A percentile compares a stretch with the other conserved stretches of the same genome.
Conservation (phyloP, 352 stramenopile species). For the Phytopythium boreale region DNA sequence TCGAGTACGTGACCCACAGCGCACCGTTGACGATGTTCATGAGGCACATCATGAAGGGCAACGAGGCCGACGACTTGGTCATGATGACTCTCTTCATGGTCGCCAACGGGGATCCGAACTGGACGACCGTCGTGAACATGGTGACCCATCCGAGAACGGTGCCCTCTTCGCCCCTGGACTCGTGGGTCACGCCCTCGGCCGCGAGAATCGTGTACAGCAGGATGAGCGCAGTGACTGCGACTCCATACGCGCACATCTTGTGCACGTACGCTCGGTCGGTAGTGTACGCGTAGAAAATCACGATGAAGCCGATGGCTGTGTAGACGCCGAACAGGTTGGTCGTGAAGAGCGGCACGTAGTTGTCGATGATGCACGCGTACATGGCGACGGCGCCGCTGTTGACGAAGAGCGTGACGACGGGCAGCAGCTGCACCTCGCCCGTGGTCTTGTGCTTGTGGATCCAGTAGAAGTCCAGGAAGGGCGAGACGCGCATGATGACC, state of each 20-base stretch:
- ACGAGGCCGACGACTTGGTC: slow-evolving; percentile 22
- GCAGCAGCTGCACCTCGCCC: slow-evolving; percentile 11
- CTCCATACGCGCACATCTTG: slow-evolving; percentile 8
- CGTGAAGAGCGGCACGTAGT: slow-evolving; percentile 15
- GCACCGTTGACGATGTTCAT: slow-evolving; percentile 28
- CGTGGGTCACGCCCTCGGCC: slow-evolving; percentile 1
- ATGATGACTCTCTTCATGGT: slow-evolving; percentile 18
- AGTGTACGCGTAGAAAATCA: slow-evolving; percentile 15
- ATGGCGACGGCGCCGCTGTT: slow-evolving; percentile 10
- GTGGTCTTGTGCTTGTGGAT: slow-evolving; percentile 10
- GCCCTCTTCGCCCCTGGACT: slow-evolving; percentile 9
- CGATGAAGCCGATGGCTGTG: slow-evolving; percentile 7
- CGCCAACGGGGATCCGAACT: slow-evolving; percentile 29
- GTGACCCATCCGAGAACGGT: slow-evolving; percentile 20
- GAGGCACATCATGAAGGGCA: slow-evolving; percentile 28
- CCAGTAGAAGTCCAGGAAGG: slow-evolving; percentile 22
- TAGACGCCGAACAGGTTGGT: slow-evolving; percentile 14
- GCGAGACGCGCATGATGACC: slow-evolving; percentile 23
- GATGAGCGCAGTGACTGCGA: slow-evolving; percentile 7
- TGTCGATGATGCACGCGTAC: slow-evolving; percentile 12
- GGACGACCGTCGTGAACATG: slow-evolving; percentile 14
- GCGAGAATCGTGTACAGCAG: slow-evolving; percentile 9
- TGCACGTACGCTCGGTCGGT: slow-evolving; percentile 10
- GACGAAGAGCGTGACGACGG: slow-evolving; percentile 6
- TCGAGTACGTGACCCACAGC: slow-evolving; percentile 26